Evolutionary conservation across 805 yeast genomes (phyloP), one percentile per base, ranked within the genome.

Genomic region (Candida caryicola): DNA sequence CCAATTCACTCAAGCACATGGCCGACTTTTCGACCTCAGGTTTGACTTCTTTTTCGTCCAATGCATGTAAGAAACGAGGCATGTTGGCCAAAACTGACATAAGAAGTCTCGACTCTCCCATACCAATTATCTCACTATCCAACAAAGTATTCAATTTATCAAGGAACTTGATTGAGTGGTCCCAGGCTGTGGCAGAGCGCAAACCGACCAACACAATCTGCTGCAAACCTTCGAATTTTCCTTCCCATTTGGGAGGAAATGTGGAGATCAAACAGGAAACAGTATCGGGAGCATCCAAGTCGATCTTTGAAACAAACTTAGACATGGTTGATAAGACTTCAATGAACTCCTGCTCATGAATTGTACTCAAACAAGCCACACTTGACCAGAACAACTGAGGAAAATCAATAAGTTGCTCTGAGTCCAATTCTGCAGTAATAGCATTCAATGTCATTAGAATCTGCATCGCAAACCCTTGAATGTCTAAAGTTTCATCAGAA

Each of bases 381-480:
- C 90, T 78, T 0, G 90, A 83, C 99, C 99, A 93, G 56, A 91
- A 93, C 28, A 95, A 64, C 55, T 90, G 97, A 1, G 99, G 98
- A 59, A 83, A 88, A 46, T 86, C 85, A 39, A 86, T 82, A 43
- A 93, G 65, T 47, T 85, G 82, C 27, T 79, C 85, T 6, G 91
- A 74, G 48, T 82, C 85, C 31, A 89, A 64, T 52, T 88, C 95
- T 0, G 95, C 93, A 2, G 91, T 85, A 10, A 89, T 81, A 0
- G 97, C 95, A 64, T 91, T 89, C 51, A 93, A 61, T 0, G 99
- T 91, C 97, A 93, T 91, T 46, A 93, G 65, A 38, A 93, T 93
- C 62, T 93, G 99, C 90, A 93, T 86, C 0, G 97, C 82, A 62
- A 95, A 95, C 1, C 96, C 96, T 61, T 91, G 98, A 27, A 93